phyloP scores from a whole-genome alignment of 1,139 yeast species.

The Debaryomyces fabryi region DNA sequence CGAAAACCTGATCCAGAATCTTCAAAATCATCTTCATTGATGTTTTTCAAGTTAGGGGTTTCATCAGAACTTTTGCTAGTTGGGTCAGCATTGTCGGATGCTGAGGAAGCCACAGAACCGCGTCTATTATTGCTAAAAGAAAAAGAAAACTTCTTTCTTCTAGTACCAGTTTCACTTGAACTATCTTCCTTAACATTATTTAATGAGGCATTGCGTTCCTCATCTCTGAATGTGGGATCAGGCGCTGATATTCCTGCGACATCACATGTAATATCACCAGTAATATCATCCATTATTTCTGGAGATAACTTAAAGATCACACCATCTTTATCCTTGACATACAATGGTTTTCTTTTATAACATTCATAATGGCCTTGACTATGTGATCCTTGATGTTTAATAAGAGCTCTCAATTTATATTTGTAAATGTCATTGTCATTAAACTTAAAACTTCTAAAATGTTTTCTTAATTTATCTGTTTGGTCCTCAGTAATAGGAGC shows the following conservation, averaged over 20 bases:
- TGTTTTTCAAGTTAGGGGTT: conserved; percentile 10
- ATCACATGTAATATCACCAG: conserved; percentile 5
- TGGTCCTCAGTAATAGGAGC: conserved; percentile 47
- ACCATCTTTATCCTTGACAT: conserved; percentile 53
- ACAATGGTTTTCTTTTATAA: conserved; percentile 68
- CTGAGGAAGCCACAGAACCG: background rate
- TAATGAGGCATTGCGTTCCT: background rate
- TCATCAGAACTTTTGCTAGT: conserved; percentile 2
- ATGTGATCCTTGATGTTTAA: conserved; percentile 88
- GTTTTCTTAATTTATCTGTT: conserved; percentile 39
- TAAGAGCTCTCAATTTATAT: conserved; percentile 69
- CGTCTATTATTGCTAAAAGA: conserved; percentile 8
- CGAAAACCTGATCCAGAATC: conserved; percentile 33
- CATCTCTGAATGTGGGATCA: conserved; percentile 2
- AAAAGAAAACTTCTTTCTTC: conserved; percentile 9
- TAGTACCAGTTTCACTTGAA: background rate
- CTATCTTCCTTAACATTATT: background rate
- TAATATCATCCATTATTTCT: conserved; percentile 30
- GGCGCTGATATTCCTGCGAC: background rate
- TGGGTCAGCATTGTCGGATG: conserved; percentile 1
- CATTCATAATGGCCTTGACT: conserved; percentile 89
- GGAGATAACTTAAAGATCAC: conserved; percentile 52
- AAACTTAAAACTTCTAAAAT: conserved; percentile 45
- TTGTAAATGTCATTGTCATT: conserved; percentile 48
- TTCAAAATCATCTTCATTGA: conserved; percentile 22